A percentile compares a stretch with the other conserved stretches of the same genome.
Evolutionary conservation across 208 protist genomes (phyloP).

Genomic region (Porcisia deanei): DNA sequence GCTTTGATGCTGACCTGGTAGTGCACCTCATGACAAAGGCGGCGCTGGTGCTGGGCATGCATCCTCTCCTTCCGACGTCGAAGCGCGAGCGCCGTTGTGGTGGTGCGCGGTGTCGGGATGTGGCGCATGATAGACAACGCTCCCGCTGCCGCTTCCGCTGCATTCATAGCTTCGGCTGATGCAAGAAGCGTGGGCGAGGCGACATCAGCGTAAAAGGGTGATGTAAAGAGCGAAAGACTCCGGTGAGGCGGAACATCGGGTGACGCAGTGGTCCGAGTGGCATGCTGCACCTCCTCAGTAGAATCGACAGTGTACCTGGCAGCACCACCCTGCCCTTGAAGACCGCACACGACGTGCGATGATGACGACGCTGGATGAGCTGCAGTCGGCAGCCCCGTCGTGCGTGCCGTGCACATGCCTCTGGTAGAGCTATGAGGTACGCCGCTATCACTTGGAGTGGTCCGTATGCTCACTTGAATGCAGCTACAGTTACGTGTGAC

Average conservation of each 20-base stretch:
- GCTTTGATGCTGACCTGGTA: slow-evolving; percentile 27
- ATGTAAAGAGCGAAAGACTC: neutral
- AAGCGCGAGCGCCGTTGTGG: slow-evolving; percentile 11
- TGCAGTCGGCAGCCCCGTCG: neutral
- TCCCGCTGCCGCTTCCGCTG: neutral
- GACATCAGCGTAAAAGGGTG: slow-evolving; percentile 5
- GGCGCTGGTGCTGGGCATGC: neutral
- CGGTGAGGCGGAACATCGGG: neutral
- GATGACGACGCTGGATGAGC: neutral
- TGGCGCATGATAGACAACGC: neutral
- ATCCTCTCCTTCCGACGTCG: slow-evolving; percentile 8
- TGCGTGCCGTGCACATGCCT: neutral
- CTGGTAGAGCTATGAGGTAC: neutral
- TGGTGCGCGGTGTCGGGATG: neutral
- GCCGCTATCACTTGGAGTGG: neutral
- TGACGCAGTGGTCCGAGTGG: neutral
- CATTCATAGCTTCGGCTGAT: neutral
- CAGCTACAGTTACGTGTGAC: slow-evolving; percentile 25
- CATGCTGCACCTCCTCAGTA: neutral
- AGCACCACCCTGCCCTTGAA: neutral
- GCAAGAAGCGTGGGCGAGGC: neutral
- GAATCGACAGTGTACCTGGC: neutral
- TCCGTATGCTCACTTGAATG: neutral
- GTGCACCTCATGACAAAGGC: slow-evolving; percentile 27
- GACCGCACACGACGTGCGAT: neutral